These are phyloP conservation scores for Rubroboletus pulcherrimus DNA, from an alignment of 768 basidiomycete species.

Conservation along the genomic window DNA sequence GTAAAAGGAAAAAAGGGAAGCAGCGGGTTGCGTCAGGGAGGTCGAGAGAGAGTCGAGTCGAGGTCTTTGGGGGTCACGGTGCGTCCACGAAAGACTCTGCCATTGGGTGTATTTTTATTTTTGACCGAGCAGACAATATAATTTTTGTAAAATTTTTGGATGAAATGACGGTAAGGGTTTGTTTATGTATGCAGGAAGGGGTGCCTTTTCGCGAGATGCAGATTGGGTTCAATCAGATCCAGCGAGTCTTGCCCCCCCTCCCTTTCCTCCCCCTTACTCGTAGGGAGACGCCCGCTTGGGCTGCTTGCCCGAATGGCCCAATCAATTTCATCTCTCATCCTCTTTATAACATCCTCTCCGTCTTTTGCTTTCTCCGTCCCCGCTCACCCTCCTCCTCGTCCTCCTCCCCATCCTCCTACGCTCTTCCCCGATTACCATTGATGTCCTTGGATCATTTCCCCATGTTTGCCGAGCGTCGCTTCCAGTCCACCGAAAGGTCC, in stretches of 20 bases:
- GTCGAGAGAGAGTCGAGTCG: background rate
- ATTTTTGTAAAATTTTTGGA: background rate
- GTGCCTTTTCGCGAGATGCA: constrained; percentile 11
- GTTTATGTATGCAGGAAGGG: background rate
- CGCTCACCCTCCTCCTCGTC: background rate
- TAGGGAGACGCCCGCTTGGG: background rate
- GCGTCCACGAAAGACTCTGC: background rate
- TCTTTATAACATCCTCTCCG: constrained; percentile 29
- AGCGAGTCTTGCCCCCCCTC: background rate
- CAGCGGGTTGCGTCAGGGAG: background rate
- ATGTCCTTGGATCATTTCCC: constrained; percentile 35
- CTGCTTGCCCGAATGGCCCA: constrained; percentile 12
- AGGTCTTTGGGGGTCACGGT: constrained; percentile 13
- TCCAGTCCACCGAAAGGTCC: constrained; percentile 25
- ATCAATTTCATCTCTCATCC: constrained; percentile 26
- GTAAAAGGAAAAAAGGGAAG: constrained; percentile 16
- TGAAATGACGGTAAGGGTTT: background rate
- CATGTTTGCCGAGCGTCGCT: constrained; percentile 31
- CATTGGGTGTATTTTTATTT: background rate
- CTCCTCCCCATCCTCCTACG: background rate
- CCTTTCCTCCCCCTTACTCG: background rate
- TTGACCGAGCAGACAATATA: background rate
- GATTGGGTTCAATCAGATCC: constrained; percentile 27
- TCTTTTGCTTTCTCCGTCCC: constrained; percentile 11
- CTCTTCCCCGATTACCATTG: constrained; percentile 3